These are phyloP conservation scores for Leptomonas pyrrhocoris DNA, from an alignment of 208 protist genomes.

Conservation along the genomic window DNA sequence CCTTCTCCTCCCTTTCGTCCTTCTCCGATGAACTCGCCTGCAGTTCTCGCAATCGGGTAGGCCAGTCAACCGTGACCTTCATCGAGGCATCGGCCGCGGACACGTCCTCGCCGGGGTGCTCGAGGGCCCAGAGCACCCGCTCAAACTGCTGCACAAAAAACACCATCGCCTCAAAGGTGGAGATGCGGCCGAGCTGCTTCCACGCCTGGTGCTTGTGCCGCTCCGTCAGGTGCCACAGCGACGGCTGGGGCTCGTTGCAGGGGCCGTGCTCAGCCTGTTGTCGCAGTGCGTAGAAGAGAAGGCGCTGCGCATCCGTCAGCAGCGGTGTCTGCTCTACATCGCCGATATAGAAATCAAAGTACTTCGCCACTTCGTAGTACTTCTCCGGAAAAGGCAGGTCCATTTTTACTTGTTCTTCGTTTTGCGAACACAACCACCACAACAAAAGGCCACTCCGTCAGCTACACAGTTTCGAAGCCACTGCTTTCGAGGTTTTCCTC, in stretches of 20 bases:
- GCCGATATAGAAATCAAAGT: slow-evolving; percentile 66
- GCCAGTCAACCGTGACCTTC: slow-evolving; percentile 21
- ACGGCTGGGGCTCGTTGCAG: slow-evolving; percentile 60
- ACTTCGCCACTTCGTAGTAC: slow-evolving; percentile 56
- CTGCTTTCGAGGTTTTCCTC: too few relatives aligned
- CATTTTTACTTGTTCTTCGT: slow-evolving; percentile 32
- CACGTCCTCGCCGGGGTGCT: slow-evolving; percentile 13
- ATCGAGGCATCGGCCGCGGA: neutral
- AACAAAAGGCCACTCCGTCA: too few relatives aligned
- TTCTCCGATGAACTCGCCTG: neutral
- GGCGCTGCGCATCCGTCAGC: slow-evolving; percentile 61
- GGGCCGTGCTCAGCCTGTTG: slow-evolving; percentile 73
- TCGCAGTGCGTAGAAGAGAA: slow-evolving; percentile 80
- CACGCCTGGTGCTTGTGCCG: slow-evolving; percentile 79
- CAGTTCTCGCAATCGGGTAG: slow-evolving; percentile 20
- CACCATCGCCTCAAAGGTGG: slow-evolving; percentile 86
- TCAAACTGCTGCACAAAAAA: slow-evolving; percentile 71
- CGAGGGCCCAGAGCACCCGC: slow-evolving; percentile 28
- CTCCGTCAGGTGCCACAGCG: slow-evolving; percentile 65
- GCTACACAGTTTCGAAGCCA: too few relatives aligned
- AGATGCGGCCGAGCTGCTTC: slow-evolving; percentile 66
- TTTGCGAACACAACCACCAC: slow-evolving; percentile 3
- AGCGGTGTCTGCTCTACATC: slow-evolving; percentile 45
- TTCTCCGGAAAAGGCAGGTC: slow-evolving; percentile 73
- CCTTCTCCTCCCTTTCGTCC: neutral